These are phyloP conservation scores for Anthracocystis walkeri DNA, from an alignment of 1,284 basidiomycete genomes.

Conservation along the genomic window DNA sequence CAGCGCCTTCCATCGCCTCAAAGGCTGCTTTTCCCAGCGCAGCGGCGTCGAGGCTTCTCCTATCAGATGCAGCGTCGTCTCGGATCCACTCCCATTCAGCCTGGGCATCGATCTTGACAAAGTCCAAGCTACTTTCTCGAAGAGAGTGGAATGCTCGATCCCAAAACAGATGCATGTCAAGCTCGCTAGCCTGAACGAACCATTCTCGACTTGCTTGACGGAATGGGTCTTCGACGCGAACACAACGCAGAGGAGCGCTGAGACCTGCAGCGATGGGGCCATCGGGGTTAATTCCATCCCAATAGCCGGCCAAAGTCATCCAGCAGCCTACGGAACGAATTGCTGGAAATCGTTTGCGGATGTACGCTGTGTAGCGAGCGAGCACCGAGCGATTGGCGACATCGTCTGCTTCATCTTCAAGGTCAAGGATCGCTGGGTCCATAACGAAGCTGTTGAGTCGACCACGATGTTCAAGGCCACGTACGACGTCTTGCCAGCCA, in stretches of 20 bases:
- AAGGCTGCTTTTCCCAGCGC: constrained; percentile 19
- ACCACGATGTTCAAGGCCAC: constrained; percentile 20
- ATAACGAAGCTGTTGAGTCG: constrained; percentile 41
- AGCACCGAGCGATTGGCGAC: constrained; percentile 3
- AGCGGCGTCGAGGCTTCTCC: not conserved
- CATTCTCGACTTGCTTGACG: constrained; percentile 68
- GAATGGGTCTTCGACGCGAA: constrained; percentile 27
- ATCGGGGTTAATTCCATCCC: constrained; percentile 42
- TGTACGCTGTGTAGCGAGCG: constrained; percentile 23
- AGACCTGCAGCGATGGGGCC: constrained; percentile 34
- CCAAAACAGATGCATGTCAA: constrained; percentile 55
- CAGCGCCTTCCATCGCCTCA: constrained; percentile 51
- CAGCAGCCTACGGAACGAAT: constrained; percentile 41
- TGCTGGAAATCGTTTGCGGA: constrained; percentile 34
- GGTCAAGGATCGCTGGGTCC: constrained; percentile 27
- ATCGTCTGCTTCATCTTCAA: constrained; percentile 5
- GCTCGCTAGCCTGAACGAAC: constrained; percentile 36
- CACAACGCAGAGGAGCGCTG: constrained; percentile 22
- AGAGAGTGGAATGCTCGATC: constrained; percentile 57
- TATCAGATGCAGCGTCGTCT: not conserved
- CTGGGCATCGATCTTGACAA: constrained; percentile 69
- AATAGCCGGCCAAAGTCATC: constrained; percentile 49
- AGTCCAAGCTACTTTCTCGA: constrained; percentile 58
- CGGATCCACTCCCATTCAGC: constrained; percentile 52
- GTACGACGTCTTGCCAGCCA: constrained; percentile 43